phyloP scores from a whole-genome alignment of 805 yeast genomes.

The Lipomyces chichibuensis region DNA sequence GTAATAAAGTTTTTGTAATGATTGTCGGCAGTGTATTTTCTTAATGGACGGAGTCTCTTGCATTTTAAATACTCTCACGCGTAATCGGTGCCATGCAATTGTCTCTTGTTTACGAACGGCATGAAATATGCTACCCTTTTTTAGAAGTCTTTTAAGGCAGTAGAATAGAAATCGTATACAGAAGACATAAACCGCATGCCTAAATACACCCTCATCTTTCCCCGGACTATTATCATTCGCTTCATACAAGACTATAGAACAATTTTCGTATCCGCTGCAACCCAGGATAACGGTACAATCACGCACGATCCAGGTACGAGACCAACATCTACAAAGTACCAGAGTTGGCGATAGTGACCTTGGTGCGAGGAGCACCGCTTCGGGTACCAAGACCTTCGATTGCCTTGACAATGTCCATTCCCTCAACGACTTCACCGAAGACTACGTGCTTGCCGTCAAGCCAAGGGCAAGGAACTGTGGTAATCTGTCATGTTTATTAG shows the following conservation, averaged over 20 bases:
- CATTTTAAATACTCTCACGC: too few relatives aligned
- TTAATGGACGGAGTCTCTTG: not conserved
- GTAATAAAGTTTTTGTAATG: not conserved
- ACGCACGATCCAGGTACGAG: not conserved
- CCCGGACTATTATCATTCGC: not conserved
- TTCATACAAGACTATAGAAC: too few relatives aligned
- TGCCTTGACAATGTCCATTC: conserved; percentile 81
- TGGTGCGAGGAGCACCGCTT: conserved; percentile 67
- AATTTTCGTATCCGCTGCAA: not conserved
- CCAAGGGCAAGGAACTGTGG: conserved; percentile 90
- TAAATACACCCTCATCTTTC: not conserved
- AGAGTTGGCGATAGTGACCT: conserved; percentile 58
- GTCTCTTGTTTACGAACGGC: not conserved
- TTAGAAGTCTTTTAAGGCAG: not conserved
- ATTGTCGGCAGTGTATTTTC: not conserved
- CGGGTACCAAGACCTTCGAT: conserved; percentile 75
- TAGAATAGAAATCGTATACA: not conserved
- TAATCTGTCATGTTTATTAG: conserved; percentile 49
- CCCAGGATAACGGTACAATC: not conserved
- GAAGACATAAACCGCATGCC: not conserved
- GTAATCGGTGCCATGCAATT: not conserved
- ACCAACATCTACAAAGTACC: conserved; percentile 29
- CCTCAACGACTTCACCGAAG: conserved; percentile 86
- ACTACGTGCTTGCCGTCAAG: conserved; percentile 94
- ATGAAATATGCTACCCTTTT: not conserved